Evolutionary conservation across 768 basidiomycete genomes (phyloP).

Genomic region (Tricholoma hemisulphureum): DNA sequence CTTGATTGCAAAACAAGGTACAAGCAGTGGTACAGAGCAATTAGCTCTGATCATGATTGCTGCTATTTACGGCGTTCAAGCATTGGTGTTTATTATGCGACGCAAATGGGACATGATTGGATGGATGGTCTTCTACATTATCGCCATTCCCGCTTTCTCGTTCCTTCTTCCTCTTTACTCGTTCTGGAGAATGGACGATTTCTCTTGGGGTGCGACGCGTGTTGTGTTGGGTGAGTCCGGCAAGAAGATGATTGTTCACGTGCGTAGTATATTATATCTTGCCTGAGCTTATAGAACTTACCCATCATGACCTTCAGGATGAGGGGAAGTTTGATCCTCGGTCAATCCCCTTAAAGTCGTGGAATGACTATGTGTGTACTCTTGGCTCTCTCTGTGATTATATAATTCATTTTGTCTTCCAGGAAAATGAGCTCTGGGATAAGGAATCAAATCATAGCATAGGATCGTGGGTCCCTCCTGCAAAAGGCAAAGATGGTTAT

Average conservation of each 20-base stretch:
- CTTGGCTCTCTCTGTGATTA: neutral
- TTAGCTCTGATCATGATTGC: slow-evolving; percentile 90
- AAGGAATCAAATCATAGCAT: slow-evolving; percentile 96
- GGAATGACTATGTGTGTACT: slow-evolving; percentile 84
- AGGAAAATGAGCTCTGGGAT: slow-evolving; percentile 98
- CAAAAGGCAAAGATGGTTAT: slow-evolving; percentile 68
- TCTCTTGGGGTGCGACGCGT: slow-evolving; percentile 94
- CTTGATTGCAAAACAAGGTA: slow-evolving; percentile 53
- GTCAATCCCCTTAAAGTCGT: slow-evolving; percentile 91
- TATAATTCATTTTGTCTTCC: neutral
- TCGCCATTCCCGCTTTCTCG: slow-evolving; percentile 91
- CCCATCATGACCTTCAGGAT: slow-evolving; percentile 53
- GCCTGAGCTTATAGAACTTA: slow-evolving; percentile 7
- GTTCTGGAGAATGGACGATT: slow-evolving; percentile 98
- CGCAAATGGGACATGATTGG: slow-evolving; percentile 99
- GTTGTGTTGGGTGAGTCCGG: slow-evolving; percentile 91
- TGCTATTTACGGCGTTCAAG: slow-evolving; percentile 93
- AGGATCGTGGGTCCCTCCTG: slow-evolving; percentile 86
- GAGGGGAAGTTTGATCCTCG: slow-evolving; percentile 97
- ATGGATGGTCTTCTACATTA: slow-evolving; percentile 95
- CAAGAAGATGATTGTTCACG: slow-evolving; percentile 94
- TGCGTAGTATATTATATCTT: slow-evolving; percentile 38
- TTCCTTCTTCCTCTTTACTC: slow-evolving; percentile 92
- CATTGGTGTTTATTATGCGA: slow-evolving; percentile 85
- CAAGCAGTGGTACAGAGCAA: slow-evolving; percentile 67